These are phyloP conservation scores for Pigoraptor vietnamica DNA, from an alignment of 78 protist species.

Conservation along the genomic window DNA sequence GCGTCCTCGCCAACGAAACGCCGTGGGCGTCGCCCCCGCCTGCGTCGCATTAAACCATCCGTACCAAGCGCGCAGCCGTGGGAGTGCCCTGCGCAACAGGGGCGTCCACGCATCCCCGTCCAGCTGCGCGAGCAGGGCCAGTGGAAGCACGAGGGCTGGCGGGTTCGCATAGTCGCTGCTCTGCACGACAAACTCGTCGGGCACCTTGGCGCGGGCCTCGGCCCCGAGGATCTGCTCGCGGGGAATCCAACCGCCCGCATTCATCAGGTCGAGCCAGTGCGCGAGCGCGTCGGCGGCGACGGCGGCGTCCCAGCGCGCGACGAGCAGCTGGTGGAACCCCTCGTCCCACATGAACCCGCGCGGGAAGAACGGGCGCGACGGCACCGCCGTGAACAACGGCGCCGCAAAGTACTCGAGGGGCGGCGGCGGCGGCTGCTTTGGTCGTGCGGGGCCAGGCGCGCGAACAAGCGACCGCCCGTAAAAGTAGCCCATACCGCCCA, in stretches of 20 bases:
- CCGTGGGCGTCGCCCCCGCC: slow-evolving; percentile 6
- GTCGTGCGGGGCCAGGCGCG: too few species aligned
- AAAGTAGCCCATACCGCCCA: slow-evolving; percentile 71
- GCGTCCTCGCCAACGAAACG: slow-evolving; percentile 79
- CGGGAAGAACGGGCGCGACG: slow-evolving; percentile 87
- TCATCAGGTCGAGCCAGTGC: slow-evolving; percentile 74
- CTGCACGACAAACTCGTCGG: slow-evolving; percentile 43
- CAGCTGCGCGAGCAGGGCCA: too few species aligned
- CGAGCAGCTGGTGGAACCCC: slow-evolving; percentile 88
- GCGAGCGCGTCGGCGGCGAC: slow-evolving; percentile 46
- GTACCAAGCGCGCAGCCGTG: not conserved
- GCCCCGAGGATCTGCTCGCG: slow-evolving; percentile 93
- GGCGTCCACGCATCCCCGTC: not conserved
- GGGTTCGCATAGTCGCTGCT: slow-evolving; percentile 68
- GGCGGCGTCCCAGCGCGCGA: slow-evolving; percentile 27
- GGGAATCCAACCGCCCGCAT: slow-evolving; percentile 90
- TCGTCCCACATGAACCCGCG: slow-evolving; percentile 98
- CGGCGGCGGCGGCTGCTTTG: too few species aligned
- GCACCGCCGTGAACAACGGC: slow-evolving; percentile 63
- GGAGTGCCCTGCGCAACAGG: not conserved
- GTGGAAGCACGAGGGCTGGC: slow-evolving; percentile 62
- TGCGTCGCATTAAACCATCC: slow-evolving; percentile 45
- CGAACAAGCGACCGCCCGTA: slow-evolving; percentile 6
- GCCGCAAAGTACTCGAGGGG: too few species aligned
- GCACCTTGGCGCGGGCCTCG: slow-evolving; percentile 62